phyloP scores from a whole-genome alignment of 345 rosid genomes.

The Ceriops decandra region DNA sequence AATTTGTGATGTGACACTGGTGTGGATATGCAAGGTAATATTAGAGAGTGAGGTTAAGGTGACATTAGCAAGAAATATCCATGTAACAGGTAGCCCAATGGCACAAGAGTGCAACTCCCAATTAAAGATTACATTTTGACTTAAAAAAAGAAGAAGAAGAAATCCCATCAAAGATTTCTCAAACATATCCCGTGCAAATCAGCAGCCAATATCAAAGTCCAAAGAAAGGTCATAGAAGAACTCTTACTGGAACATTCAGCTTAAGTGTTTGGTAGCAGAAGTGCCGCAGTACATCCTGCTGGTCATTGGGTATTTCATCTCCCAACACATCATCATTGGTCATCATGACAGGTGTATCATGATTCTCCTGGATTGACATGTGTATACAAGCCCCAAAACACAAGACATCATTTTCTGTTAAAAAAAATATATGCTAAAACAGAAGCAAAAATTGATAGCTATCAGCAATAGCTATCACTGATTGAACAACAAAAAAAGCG shows the following conservation, averaged over 20 bases:
- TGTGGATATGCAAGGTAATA: no score
- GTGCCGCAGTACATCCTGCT: slow-evolving; percentile 44
- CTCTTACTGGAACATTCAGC: slow-evolving; percentile 50
- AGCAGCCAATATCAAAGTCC: slow-evolving; percentile 2
- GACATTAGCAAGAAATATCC: no score
- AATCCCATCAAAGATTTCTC: not conserved
- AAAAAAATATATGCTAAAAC: not conserved
- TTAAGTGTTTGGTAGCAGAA: slow-evolving; percentile 68
- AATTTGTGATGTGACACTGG: no score
- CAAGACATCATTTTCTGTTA: not conserved
- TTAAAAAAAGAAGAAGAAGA: no score
- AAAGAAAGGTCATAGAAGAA: not conserved
- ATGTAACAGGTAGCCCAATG: no score
- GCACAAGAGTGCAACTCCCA: no score
- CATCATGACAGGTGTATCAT: slow-evolving; percentile 45
- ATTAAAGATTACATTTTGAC: no score
- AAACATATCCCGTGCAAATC: not conserved
- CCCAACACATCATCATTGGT: slow-evolving; percentile 95
- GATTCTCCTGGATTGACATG: slow-evolving; percentile 49
- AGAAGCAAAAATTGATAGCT: slow-evolving; percentile 1
- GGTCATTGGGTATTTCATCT: slow-evolving; percentile 77
- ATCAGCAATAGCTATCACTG: no score
- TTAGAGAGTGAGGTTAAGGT: no score
- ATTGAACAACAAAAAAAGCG: not conserved
- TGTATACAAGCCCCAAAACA: not conserved